Evolutionary conservation across 2,329 filamentous ascomycete genomes (phyloP).

Genomic region (Verticillium longisporum): DNA sequence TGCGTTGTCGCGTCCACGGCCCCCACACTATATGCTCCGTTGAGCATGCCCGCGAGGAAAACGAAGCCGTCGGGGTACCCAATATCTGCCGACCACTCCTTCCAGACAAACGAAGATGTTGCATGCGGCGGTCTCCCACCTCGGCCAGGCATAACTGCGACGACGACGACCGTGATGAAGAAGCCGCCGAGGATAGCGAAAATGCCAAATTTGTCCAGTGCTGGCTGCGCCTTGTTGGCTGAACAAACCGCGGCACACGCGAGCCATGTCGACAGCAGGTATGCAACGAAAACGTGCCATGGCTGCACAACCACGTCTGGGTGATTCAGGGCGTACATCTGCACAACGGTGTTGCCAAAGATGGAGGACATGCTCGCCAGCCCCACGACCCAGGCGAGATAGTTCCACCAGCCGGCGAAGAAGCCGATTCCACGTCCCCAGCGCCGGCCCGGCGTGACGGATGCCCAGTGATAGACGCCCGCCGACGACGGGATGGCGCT

Average conservation of each 20-base stretch:
- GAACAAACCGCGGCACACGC: slow-evolving; percentile 38
- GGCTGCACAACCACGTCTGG: slow-evolving; percentile 23
- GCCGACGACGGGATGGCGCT: slow-evolving; percentile 55
- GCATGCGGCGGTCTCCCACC: slow-evolving; percentile 23
- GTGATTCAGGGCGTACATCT: slow-evolving; percentile 36
- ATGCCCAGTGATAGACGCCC: slow-evolving; percentile 57
- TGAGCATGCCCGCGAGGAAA: slow-evolving; percentile 38
- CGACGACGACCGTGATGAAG: slow-evolving; percentile 47
- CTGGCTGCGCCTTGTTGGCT: slow-evolving; percentile 44
- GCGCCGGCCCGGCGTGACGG: slow-evolving; percentile 43
- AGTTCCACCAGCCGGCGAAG: slow-evolving; percentile 40
- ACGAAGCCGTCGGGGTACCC: slow-evolving; percentile 34
- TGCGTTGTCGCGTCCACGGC: slow-evolving; percentile 60
- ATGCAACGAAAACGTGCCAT: slow-evolving; percentile 38
- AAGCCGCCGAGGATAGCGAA: slow-evolving; percentile 45
- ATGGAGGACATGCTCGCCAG: slow-evolving; percentile 32
- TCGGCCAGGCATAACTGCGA: slow-evolving; percentile 41
- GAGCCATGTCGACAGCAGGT: slow-evolving; percentile 31
- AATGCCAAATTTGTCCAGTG: slow-evolving; percentile 46
- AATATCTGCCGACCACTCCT: slow-evolving; percentile 28
- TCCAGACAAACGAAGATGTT: slow-evolving; percentile 30
- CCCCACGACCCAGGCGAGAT: slow-evolving; percentile 32
- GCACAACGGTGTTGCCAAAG: slow-evolving; percentile 31
- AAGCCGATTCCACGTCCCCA: slow-evolving; percentile 44
- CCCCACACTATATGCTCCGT: slow-evolving; percentile 63